Base-by-base conservation (phyloP, 2,329 filamentous ascomycete species). In the Aspergillus quadricinctus region DNA sequence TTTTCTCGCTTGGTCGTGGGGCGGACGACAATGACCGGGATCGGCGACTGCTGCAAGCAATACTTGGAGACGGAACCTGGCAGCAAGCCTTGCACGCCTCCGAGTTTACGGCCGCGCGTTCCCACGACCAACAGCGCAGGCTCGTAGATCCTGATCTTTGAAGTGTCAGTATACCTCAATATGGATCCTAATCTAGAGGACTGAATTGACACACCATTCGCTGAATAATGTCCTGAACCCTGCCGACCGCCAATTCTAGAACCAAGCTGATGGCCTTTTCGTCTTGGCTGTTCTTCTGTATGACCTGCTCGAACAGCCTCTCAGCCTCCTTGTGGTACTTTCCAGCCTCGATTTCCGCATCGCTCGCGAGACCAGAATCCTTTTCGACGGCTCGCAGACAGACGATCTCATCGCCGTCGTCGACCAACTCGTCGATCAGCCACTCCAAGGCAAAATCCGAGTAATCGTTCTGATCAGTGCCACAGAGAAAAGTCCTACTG, bases 11-110 rank as follows among this genome's bases (percentile, higher is more conserved):
- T 95, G 59, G 89, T 88, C 31, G 88, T 89, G 37, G 92, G 92
- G 3, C 92, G 85, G 9, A 96, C 92, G 31, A 97, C 92, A 29
- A 96, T 92, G 7, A 96, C 92, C 1, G 92, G 92, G 1, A 97
- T 90, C 0, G 92, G 92, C 1, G 90, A 96, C 71, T 96, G 92
- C 70, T 97, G 92, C 11, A 96, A 81, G 67, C 92, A 96, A 75
- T 96, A 97, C 70, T 96, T 96, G 27, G 90, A 95, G 48, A 96
- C 92, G 0, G 89, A 94, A 61, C 91, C 94, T 50, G 90, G 90
- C 45, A 96, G 83, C 29, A 96, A 79, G 49, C 90, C 90, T 70
- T 96, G 92, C 56, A 96, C 87, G 27, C 92, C 91, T 35, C 90
- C 90, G 1, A 96, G 80, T 40, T 88, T 93, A 54, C 91, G 84